Evolutionary conservation across 1,139 yeast species (phyloP).

Genomic region (Blastobotrys aristatus): DNA sequence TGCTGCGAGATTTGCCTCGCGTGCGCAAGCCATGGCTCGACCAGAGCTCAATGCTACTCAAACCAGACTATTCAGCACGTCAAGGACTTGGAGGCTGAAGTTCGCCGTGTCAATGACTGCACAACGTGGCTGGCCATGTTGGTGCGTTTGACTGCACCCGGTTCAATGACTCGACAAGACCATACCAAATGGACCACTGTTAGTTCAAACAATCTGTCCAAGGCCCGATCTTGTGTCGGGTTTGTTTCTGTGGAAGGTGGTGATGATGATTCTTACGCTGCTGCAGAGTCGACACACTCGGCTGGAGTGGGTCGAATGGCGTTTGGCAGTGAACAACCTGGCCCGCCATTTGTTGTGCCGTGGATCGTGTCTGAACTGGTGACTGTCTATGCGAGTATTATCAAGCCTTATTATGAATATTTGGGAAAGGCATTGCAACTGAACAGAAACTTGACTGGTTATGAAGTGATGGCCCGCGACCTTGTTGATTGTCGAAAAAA

Average conservation of each 20-base stretch:
- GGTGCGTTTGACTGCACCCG: neutral
- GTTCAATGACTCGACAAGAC: neutral
- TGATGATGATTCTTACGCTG: too few relatives aligned
- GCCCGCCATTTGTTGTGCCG: neutral
- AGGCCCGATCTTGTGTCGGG: neutral
- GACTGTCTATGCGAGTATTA: neutral
- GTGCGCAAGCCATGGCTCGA: neutral
- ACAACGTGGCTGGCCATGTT: conserved; percentile 1
- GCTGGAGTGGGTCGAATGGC: neutral
- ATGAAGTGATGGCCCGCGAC: neutral
- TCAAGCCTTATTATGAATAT: conserved; percentile 1
- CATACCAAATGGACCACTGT: neutral
- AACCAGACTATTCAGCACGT: neutral
- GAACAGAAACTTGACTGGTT: neutral
- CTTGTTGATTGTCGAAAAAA: neutral
- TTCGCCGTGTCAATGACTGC: neutral
- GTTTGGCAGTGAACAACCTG: neutral
- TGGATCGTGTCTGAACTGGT: conserved; percentile 8
- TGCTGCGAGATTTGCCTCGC: neutral
- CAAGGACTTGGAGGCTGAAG: neutral
- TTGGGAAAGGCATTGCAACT: neutral
- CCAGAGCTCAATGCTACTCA: neutral
- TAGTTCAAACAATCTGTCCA: too few relatives aligned
- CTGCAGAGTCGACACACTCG: too few relatives aligned
- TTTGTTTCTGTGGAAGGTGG: neutral